Conservation (phyloP, 2,329 filamentous ascomycete genomes). For the Bipolaris bicolor region DNA sequence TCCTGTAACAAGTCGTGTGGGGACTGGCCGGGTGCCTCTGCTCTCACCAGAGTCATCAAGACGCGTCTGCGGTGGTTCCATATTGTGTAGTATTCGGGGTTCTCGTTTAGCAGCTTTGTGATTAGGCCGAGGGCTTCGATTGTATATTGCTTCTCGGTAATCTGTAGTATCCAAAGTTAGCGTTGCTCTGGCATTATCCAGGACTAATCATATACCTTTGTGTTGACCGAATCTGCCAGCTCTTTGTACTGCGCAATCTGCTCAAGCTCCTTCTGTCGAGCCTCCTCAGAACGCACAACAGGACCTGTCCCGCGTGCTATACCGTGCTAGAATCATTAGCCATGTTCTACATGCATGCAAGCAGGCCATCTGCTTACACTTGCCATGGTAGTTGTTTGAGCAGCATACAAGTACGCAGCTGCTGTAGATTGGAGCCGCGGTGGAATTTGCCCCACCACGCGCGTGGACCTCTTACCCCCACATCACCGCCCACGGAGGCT, state of each 20-base stretch:
- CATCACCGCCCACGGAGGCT: constrained; percentile 25
- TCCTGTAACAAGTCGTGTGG: constrained; percentile 65
- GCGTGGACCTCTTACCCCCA: constrained; percentile 31
- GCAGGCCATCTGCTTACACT: constrained; percentile 42
- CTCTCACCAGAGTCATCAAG: constrained; percentile 66
- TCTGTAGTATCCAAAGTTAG: constrained; percentile 33
- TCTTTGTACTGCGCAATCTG: constrained; percentile 78
- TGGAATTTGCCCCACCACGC: constrained; percentile 38
- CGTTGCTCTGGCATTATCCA: neutral
- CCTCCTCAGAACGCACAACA: constrained; percentile 68
- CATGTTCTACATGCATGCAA: neutral
- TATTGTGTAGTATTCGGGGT: constrained; percentile 89
- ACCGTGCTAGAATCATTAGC: constrained; percentile 71
- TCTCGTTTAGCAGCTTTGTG: constrained; percentile 74
- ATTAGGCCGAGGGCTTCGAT: constrained; percentile 69
- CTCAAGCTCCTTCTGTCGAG: constrained; percentile 72
- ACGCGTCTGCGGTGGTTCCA: constrained; percentile 85
- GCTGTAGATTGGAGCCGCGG: constrained; percentile 27
- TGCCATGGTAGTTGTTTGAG: constrained; percentile 42
- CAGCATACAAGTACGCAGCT: constrained; percentile 17
- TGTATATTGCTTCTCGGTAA: constrained; percentile 57
- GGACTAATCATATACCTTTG: constrained; percentile 59
- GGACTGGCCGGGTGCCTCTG: constrained; percentile 26
- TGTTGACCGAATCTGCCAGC: constrained; percentile 70
- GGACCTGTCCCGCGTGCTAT: constrained; percentile 67